phyloP scores from a whole-genome alignment of 345 rosid genomes.

The Physaria fendleri region DNA sequence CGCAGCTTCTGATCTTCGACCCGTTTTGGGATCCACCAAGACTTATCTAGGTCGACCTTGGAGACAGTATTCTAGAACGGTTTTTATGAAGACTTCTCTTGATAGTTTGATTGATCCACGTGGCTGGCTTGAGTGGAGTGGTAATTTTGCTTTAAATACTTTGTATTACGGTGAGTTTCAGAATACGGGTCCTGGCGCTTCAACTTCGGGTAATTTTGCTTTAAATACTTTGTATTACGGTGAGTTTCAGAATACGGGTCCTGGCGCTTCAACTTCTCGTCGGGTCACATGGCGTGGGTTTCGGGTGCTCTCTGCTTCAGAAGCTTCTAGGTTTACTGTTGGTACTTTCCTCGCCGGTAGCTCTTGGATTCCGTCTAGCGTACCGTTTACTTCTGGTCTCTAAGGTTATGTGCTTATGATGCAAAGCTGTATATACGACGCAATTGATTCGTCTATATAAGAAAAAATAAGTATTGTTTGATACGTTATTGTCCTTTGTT shows the following conservation, averaged over 20 bases:
- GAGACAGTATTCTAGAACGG: slow-evolving; percentile 47
- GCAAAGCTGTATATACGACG: slow-evolving; percentile 16
- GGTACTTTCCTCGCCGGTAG: slow-evolving; percentile 43
- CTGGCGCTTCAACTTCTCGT: slow-evolving; percentile 37
- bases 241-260: slow-evolving; percentile 54
- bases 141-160: slow-evolving; percentile 40
- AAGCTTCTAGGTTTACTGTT: slow-evolving; percentile 44
- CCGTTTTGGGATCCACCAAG: slow-evolving; percentile 44
- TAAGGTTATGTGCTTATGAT: not conserved
- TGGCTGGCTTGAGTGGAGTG: slow-evolving; percentile 57
- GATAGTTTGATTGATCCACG: slow-evolving; percentile 45
- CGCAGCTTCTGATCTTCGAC: slow-evolving; percentile 44
- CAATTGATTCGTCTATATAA: slow-evolving; percentile 17
- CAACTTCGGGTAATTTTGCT: no score
- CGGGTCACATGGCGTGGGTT: slow-evolving; percentile 53
- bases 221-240: slow-evolving; percentile 39
- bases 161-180: slow-evolving; percentile 54
- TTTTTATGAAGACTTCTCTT: slow-evolving; percentile 42
- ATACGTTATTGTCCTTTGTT: no score
- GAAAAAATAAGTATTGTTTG: slow-evolving; percentile 1
- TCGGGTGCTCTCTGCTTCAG: slow-evolving; percentile 38
- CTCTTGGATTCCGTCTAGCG: slow-evolving; percentile 45
- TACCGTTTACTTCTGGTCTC: slow-evolving; percentile 53
- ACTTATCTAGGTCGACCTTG: slow-evolving; percentile 58
- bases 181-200: slow-evolving; percentile 52